Evolutionary conservation across 176 grass and related monocot genomes (phyloP).

Genomic region (Areca catechu): DNA sequence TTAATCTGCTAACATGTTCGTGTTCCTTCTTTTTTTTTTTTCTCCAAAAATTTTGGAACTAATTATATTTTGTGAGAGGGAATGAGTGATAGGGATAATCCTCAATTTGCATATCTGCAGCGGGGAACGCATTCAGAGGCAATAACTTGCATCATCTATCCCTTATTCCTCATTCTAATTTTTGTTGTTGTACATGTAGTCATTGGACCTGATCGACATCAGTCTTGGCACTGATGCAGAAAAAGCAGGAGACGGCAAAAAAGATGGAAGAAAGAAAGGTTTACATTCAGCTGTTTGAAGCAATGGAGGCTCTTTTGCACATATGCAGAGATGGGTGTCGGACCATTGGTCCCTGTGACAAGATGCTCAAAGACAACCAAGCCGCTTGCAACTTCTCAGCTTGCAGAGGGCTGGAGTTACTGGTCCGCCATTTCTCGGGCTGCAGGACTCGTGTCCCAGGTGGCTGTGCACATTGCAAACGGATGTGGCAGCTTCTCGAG

Average conservation of each 20-base stretch:
- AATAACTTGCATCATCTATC: too few species aligned
- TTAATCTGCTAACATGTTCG: too few species aligned
- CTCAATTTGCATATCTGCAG: too few species aligned
- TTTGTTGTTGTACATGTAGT: too few species aligned
- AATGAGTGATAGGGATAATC: too few species aligned
- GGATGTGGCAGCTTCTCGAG: constrained; percentile 87
- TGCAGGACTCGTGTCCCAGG: constrained; percentile 57
- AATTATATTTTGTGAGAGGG: too few species aligned
- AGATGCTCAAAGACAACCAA: constrained; percentile 11
- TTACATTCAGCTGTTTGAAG: constrained; percentile 23
- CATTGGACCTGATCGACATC: neutral
- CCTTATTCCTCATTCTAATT: too few species aligned
- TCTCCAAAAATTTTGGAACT: too few species aligned
- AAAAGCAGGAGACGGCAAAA: constrained; percentile 7
- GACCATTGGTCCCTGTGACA: constrained; percentile 23
- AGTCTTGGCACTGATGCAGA: constrained; percentile 21
- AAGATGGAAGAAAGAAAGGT: constrained; percentile 25
- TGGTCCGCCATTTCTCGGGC: constrained; percentile 64
- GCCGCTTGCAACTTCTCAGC: constrained; percentile 18
- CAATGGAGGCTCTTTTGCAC: constrained; percentile 36
- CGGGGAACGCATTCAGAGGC: too few species aligned
- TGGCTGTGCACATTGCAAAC: constrained; percentile 74
- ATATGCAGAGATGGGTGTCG: constrained; percentile 33
- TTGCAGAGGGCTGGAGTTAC: constrained; percentile 51
- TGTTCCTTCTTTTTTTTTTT: too few species aligned